phyloP scores from a whole-genome alignment of 2,329 filamentous ascomycete genomes.

The Neocatenulostroma microsporum region DNA sequence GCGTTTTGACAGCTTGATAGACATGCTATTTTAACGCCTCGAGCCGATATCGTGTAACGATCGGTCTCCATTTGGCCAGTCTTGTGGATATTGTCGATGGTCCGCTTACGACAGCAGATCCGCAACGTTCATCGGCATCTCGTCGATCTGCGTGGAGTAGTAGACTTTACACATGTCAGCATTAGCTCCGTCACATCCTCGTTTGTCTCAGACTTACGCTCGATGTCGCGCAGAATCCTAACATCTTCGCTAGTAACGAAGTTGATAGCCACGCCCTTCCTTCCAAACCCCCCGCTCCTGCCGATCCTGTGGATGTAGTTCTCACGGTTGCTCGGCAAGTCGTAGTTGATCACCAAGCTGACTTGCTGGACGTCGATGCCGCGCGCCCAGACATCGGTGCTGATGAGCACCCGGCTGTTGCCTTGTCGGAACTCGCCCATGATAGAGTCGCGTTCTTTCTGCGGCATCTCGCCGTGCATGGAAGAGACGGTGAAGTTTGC shows the following conservation, averaged over 20 bases:
- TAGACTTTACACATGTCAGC: constrained; percentile 53
- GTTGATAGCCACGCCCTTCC: constrained; percentile 99
- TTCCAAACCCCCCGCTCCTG: constrained; percentile 86
- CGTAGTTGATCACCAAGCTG: constrained; percentile 97
- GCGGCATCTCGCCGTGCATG: constrained; percentile 99
- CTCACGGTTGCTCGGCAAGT: constrained; percentile 94
- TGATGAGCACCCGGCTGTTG: constrained; percentile 91
- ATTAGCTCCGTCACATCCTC: too few relatives aligned
- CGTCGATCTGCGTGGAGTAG: constrained; percentile 94
- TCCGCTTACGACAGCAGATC: constrained; percentile 30
- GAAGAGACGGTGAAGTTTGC: constrained; percentile 97
- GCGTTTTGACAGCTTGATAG: not conserved
- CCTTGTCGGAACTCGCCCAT: constrained; percentile 99
- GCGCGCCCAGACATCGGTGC: constrained; percentile 94
- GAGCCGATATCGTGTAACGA: too few relatives aligned
- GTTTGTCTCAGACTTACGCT: constrained; percentile 54
- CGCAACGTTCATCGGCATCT: constrained; percentile 87
- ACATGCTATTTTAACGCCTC: too few relatives aligned
- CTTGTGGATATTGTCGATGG: too few relatives aligned
- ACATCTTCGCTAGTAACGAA: constrained; percentile 98
- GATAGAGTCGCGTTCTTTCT: constrained; percentile 95
- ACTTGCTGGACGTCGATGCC: constrained; percentile 99
- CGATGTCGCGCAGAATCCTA: constrained; percentile 92
- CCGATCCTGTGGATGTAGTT: constrained; percentile 99
- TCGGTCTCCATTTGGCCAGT: too few relatives aligned